Conservation (phyloP, 2,329 filamentous ascomycete genomes). For the Fulvia fulva region DNA sequence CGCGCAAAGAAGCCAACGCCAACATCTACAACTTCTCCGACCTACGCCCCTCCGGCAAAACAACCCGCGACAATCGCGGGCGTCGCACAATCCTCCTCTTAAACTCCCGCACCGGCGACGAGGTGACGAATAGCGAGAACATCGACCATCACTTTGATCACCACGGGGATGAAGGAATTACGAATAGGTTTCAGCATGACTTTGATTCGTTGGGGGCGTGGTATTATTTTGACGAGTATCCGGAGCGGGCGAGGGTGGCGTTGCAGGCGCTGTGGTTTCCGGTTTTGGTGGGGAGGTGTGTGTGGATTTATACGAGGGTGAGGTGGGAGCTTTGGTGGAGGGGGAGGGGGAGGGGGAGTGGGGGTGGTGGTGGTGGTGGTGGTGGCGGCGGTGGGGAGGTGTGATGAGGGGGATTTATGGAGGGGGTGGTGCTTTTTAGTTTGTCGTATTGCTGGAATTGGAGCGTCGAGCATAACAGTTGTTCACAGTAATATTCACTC, state of each 20-base stretch:
- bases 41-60: neutral
- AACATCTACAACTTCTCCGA: neutral
- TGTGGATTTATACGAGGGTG: neutral
- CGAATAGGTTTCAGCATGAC: neutral
- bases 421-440: too few relatives aligned
- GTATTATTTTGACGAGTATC: neutral
- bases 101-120: neutral
- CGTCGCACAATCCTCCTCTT: neutral
- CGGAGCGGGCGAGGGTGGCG: neutral
- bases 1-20: neutral
- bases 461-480: too few relatives aligned
- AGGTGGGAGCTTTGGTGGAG: neutral
- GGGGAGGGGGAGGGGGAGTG: too few relatives aligned
- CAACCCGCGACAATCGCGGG: neutral
- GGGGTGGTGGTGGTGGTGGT: too few relatives aligned
- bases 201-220: neutral
- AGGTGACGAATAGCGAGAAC: neutral
- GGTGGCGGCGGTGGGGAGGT: too few relatives aligned
- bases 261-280: neutral
- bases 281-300: neutral
- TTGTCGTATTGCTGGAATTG: too few relatives aligned
- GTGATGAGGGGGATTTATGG: too few relatives aligned
- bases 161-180: neutral
- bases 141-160: neutral
- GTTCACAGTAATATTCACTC: too few relatives aligned